Percentiles rank a stretch among this genome's conserved stretches.
phyloP scores from a whole-genome alignment of 768 basidiomycete genomes.

The Rhizopogon vulgaris region DNA sequence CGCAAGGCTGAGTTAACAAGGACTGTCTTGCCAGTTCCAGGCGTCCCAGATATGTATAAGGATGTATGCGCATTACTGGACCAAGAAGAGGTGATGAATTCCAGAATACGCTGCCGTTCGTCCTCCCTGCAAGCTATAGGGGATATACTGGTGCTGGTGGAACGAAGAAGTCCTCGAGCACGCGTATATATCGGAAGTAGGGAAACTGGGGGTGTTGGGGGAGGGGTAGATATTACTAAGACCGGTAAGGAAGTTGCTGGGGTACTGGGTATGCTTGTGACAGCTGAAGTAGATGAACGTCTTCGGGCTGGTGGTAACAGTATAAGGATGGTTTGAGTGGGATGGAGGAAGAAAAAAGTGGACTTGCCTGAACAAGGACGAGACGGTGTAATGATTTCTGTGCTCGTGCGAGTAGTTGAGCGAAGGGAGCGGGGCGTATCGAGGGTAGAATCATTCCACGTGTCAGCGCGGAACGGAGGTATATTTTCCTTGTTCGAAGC shows the following conservation, averaged over 20 bases:
- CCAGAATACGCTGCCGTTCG: constrained; percentile 52
- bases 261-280: constrained; percentile 33
- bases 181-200: constrained; percentile 49
- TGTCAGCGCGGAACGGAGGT: constrained; percentile 47
- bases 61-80: constrained; percentile 32
- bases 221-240: constrained; percentile 51
- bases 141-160: constrained; percentile 53
- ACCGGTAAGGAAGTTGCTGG: constrained; percentile 38
- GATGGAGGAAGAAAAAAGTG: neutral
- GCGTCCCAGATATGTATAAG: constrained; percentile 88
- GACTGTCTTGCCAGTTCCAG: constrained; percentile 91
- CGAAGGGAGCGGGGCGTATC: constrained; percentile 34
- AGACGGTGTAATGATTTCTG: constrained; percentile 32
- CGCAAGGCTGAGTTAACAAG: constrained; percentile 63
- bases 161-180: constrained; percentile 63
- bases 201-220: constrained; percentile 47
- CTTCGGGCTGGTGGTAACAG: constrained; percentile 35
- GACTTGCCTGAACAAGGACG: constrained; percentile 40
- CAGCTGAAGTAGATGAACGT: constrained; percentile 42
- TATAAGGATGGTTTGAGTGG: neutral
- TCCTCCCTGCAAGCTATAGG: constrained; percentile 61
- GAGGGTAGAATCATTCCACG: constrained; percentile 26
- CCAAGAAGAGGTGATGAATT: constrained; percentile 56
- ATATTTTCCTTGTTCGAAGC: constrained; percentile 75
- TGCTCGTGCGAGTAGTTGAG: constrained; percentile 34